phyloP scores from a whole-genome alignment of 1,139 yeast genomes.

The Blastobotrys arbuscula region DNA sequence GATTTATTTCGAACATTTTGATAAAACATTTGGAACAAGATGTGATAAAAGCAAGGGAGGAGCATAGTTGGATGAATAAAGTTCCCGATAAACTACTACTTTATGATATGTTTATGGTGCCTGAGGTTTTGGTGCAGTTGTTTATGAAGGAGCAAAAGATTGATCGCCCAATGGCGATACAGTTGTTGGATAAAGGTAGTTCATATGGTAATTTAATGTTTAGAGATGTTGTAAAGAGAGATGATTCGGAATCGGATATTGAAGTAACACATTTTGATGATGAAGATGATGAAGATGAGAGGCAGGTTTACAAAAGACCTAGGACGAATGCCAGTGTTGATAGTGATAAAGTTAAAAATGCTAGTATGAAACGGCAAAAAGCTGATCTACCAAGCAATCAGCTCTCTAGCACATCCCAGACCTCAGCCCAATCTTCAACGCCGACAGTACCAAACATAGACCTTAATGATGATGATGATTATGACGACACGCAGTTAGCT shows the following conservation, averaged over 20 bases:
- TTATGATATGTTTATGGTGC: conserved; percentile 14
- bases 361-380: background rate
- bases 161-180: conserved; percentile 7
- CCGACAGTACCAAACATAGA: too few species aligned
- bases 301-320: background rate
- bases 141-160: conserved; percentile 9
- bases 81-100: conserved; percentile 4
- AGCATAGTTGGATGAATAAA: conserved; percentile 12
- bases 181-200: conserved; percentile 13
- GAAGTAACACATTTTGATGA: conserved; percentile 3
- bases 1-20: background rate
- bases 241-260: background rate
- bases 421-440: too few species aligned
- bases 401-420: too few species aligned
- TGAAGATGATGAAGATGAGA: background rate
- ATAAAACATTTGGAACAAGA: conserved; percentile 5
- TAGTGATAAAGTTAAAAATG: background rate
- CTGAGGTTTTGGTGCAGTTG: conserved; percentile 15
- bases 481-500: background rate
- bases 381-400: background rate
- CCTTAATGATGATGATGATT: background rate
- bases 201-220: conserved; percentile 16
- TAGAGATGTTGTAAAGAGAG: conserved; percentile 5
- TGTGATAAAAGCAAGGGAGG: conserved; percentile 3
- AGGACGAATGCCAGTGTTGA: background rate